Conservation (phyloP, 805 yeast genomes). For the Phaffomyces opuntiae region DNA sequence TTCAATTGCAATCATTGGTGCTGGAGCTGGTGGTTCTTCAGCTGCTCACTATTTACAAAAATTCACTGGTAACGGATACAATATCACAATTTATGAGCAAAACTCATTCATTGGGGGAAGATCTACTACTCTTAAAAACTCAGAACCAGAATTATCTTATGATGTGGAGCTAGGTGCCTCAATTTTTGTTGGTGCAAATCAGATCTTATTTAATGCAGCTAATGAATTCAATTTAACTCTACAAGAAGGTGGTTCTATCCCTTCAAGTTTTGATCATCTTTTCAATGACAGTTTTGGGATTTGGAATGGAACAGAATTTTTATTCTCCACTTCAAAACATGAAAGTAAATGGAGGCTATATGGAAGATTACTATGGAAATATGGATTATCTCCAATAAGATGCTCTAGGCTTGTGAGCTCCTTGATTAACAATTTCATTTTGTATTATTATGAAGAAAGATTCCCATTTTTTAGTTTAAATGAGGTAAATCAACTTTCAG, state of each 20-base stretch:
- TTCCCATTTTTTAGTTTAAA: constrained; percentile 31
- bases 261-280: constrained; percentile 9
- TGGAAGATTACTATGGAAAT: constrained; percentile 23
- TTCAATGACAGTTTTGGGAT: constrained; percentile 23
- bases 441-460: constrained; percentile 21
- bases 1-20: constrained; percentile 38
- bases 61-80: constrained; percentile 26
- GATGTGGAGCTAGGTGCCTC: constrained; percentile 40
- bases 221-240: constrained; percentile 27
- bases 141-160: constrained; percentile 12
- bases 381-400: constrained; percentile 26
- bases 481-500: constrained; percentile 12
- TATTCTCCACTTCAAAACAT: constrained; percentile 8
- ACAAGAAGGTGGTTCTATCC: constrained; percentile 7
- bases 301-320: constrained; percentile 31
- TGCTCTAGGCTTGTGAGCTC: constrained; percentile 14
- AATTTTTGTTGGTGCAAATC: constrained; percentile 34
- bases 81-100: constrained; percentile 37
- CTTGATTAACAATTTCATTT: constrained; percentile 25
- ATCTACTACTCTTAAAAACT: constrained; percentile 29
- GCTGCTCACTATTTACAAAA: constrained; percentile 39
- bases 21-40: constrained; percentile 46
- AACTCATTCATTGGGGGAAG: constrained; percentile 39
- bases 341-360: constrained; percentile 2
- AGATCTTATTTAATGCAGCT: constrained; percentile 32